A percentile compares a stretch with the other conserved stretches of the same genome.
Evolutionary conservation across 441 rosid genomes (phyloP).

Genomic region (Syzygium syzygioides): DNA sequence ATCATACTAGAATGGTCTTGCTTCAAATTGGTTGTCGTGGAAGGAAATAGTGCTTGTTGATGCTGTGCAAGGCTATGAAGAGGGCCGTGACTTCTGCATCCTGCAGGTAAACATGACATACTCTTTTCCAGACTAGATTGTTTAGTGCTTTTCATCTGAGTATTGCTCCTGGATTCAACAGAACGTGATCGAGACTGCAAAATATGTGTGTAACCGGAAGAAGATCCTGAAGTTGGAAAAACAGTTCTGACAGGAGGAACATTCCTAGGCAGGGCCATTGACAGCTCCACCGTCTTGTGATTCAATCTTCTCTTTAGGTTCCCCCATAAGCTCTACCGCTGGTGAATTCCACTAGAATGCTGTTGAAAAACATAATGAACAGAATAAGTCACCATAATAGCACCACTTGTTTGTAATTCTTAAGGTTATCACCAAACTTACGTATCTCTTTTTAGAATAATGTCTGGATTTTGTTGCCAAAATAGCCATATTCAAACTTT

Average conservation of each 20-base stretch:
- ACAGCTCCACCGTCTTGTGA: neutral
- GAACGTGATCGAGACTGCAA: neutral
- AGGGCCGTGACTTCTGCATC: neutral
- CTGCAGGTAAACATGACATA: neutral
- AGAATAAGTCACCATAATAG: neutral
- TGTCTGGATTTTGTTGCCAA: neutral
- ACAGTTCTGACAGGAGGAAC: neutral
- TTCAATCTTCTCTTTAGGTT: neutral
- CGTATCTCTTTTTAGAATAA: neutral
- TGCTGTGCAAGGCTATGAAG: neutral
- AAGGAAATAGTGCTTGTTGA: neutral
- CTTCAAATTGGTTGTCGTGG: neutral
- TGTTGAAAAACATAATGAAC: neutral
- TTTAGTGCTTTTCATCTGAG: neutral
- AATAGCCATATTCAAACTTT: neutral
- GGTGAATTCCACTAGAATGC: neutral
- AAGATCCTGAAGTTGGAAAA: neutral
- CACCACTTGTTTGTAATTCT: neutral
- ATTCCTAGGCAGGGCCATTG: neutral
- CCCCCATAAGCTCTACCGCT: neutral
- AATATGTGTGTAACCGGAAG: neutral
- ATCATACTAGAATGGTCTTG: neutral
- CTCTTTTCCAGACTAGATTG: neutral
- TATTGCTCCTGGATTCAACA: neutral
- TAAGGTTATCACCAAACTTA: neutral